A percentile compares a stretch with the other conserved stretches of the same genome.
phyloP scores from a whole-genome alignment of 176 grass and related monocot species.

The Olyra latifolia region DNA sequence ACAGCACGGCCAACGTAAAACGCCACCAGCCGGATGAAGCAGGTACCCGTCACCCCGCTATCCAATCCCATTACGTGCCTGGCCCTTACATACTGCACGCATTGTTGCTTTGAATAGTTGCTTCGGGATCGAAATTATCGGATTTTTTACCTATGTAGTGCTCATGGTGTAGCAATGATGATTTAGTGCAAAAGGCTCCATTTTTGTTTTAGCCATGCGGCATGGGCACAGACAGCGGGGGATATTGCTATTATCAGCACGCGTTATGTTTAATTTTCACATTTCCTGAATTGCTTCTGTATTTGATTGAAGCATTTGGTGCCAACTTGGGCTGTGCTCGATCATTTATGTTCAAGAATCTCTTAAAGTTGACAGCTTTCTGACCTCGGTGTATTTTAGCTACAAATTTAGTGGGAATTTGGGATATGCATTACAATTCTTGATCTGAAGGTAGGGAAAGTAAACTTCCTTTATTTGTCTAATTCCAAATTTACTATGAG shows the following conservation, averaged over 20 bases:
- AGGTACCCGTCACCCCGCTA: slow-evolving; percentile 28
- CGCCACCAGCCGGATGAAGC: slow-evolving; percentile 81
- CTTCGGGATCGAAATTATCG: not conserved
- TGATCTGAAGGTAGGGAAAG: not conserved
- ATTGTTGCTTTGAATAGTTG: not conserved
- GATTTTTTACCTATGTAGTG: not conserved
- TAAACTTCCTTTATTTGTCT: not conserved
- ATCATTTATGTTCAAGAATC: not conserved
- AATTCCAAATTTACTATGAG: not conserved
- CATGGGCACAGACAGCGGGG: not conserved
- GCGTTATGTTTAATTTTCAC: not conserved
- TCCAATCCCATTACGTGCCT: not conserved
- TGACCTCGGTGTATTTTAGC: not conserved
- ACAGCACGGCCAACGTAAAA: slow-evolving; percentile 53
- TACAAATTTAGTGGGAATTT: too few species aligned
- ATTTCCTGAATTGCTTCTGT: not conserved
- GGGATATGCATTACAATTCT: not conserved
- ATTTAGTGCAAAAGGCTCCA: not conserved
- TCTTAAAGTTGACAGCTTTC: not conserved
- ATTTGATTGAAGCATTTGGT: not conserved
- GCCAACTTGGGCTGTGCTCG: not conserved
- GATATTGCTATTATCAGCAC: not conserved
- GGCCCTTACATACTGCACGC: not conserved
- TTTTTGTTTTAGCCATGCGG: not conserved
- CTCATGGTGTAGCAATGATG: not conserved